Percentiles rank a stretch among this genome's conserved stretches.
Evolutionary conservation across 805 yeast genomes (phyloP).

Genomic region (Lipomyces sp.): DNA sequence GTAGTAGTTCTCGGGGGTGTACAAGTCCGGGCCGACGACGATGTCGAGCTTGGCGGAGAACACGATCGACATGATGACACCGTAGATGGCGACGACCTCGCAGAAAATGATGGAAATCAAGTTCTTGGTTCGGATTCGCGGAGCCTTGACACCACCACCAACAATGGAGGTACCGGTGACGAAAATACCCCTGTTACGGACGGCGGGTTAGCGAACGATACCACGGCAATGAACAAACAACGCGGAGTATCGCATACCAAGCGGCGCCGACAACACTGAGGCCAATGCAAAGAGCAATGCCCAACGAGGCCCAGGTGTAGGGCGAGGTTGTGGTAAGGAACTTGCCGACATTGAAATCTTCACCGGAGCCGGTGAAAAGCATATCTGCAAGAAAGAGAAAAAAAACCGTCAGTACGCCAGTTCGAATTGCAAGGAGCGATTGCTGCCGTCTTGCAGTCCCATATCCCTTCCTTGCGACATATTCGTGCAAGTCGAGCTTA

Average conservation of each 20-base stretch:
- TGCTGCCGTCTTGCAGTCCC: not conserved
- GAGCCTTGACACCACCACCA: constrained; percentile 98
- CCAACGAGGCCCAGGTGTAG: constrained; percentile 93
- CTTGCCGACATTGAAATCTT: constrained; percentile 84
- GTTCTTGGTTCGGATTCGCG: constrained; percentile 95
- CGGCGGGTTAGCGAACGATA: constrained; percentile 3
- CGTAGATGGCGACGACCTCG: constrained; percentile 98
- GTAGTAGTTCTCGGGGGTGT: constrained; percentile 79
- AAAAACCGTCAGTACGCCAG: no score
- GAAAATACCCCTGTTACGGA: constrained; percentile 64
- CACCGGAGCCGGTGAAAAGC: constrained; percentile 91
- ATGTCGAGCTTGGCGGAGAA: constrained; percentile 81
- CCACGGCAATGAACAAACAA: not conserved
- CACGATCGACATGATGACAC: constrained; percentile 87
- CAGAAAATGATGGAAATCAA: constrained; percentile 92
- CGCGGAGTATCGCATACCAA: constrained; percentile 50
- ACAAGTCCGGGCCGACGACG: constrained; percentile 58
- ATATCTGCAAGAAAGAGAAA: constrained; percentile 40
- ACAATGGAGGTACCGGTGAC: constrained; percentile 90
- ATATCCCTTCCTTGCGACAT: not conserved
- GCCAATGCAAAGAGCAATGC: constrained; percentile 88
- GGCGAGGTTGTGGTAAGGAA: constrained; percentile 85
- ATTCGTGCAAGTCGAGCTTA: no score
- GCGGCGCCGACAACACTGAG: constrained; percentile 96
- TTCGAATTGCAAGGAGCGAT: no score